phyloP scores from a whole-genome alignment of 306 rosid genomes.

The Elaeagnus macrophylla region DNA sequence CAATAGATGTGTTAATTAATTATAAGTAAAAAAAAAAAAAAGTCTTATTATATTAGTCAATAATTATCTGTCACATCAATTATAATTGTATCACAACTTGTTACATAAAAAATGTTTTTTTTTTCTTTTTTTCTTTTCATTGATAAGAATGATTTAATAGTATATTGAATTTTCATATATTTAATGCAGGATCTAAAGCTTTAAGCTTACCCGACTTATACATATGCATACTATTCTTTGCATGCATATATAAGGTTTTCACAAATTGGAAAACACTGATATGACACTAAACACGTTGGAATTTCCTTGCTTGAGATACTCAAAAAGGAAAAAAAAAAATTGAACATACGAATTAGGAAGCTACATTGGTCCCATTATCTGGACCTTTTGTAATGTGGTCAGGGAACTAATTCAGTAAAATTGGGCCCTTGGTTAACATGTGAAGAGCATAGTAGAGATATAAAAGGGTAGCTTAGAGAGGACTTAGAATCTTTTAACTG shows the following conservation, averaged over 20 bases:
- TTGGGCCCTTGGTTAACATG: slow-evolving; percentile 33
- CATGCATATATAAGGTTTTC: not conserved
- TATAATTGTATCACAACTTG: too few relatives aligned
- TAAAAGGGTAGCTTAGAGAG: slow-evolving; percentile 25
- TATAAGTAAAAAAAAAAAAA: too few relatives aligned
- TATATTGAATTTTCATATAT: too few relatives aligned
- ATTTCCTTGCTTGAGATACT: not conserved
- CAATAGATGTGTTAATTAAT: too few relatives aligned
- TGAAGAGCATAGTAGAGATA: slow-evolving; percentile 30
- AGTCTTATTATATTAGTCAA: too few relatives aligned
- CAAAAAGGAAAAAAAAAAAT: not conserved
- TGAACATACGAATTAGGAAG: not conserved
- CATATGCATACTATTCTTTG: too few relatives aligned
- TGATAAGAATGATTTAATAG: too few relatives aligned
- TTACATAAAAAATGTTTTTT: too few relatives aligned
- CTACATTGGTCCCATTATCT: slow-evolving; percentile 26
- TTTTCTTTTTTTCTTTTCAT: too few relatives aligned
- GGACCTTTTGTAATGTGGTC: slow-evolving; percentile 30
- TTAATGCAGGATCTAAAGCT: too few relatives aligned
- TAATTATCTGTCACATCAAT: too few relatives aligned
- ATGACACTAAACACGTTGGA: not conserved
- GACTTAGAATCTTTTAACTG: slow-evolving; percentile 37
- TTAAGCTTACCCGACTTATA: too few relatives aligned
- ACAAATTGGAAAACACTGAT: not conserved
- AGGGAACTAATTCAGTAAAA: slow-evolving; percentile 46